Base-by-base conservation (phyloP, 73 alveolate species). In the Symbiodinium pilosum region DNA sequence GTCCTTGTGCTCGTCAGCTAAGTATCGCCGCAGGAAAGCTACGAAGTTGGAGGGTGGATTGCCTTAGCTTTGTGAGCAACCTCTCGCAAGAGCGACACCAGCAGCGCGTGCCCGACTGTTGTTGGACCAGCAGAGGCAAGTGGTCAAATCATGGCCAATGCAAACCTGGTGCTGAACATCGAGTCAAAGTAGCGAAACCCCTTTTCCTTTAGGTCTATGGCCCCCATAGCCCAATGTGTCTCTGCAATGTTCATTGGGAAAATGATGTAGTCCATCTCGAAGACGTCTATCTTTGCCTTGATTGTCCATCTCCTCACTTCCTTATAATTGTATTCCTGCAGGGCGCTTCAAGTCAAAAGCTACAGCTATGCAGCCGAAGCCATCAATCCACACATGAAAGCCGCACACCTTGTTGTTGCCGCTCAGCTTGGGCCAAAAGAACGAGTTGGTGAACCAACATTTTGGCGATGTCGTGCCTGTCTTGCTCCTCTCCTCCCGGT, bases 351-450 rank as follows among this genome's bases (percentile, higher is more conserved):
- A 41, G 28, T 68, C 8, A 14, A 24, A 30, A 39, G 18, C 30
- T 69, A 24, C 12, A n/a, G 34, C 43, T 36, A 24, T 69, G 38
- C 7, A 30, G 16, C 84, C 16, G 28, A 64, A 36, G 16, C 83
- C 11, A 24, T 24, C 28, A 6, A 54, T 2, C 73, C 26, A 9
- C 4, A 8, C 26, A 24, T 26, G 20, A 24, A 30, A 54, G 73
- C 73, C 26, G 20, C 2, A 54, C 73, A 41, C 43, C 68, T 71
- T 91, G 97, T 91, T 91, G 89, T 91, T 91, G 64, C 98, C 98
- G 77, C 98, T 93, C 36, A 93, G 92, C 98, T 93, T 93, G 24
- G 98, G 98, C 98, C 98, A 93, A 30, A 93, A 93, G 54, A 93
- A 93, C 73, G 93, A 47, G 51, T 93, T 93, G 92, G 98, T 85